These are phyloP conservation scores for Sordariomycetes sp. DNA, from an alignment of 2,329 filamentous ascomycete genomes.

Conservation along the genomic window DNA sequence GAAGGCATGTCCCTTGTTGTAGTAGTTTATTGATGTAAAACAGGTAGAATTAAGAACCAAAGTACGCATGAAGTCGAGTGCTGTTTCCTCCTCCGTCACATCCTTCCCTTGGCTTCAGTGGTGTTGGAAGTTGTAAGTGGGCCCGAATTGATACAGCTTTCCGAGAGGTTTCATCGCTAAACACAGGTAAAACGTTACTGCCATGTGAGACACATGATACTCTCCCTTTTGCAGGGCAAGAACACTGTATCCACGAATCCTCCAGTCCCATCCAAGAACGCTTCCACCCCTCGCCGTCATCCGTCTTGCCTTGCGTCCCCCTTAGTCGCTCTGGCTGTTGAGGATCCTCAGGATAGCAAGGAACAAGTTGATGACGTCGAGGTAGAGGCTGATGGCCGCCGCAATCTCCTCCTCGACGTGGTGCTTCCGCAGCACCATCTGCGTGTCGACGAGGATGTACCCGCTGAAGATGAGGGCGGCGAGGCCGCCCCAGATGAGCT, in stretches of 20 bases:
- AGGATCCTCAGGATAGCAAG: constrained; percentile 88
- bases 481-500: constrained; percentile 74
- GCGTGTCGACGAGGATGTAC: constrained; percentile 94
- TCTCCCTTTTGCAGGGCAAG: too few species aligned
- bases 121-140: too few species aligned
- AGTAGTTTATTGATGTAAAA: neutral
- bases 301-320: neutral
- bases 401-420: constrained; percentile 98
- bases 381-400: constrained; percentile 84
- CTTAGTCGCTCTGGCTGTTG: constrained; percentile 74
- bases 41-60: neutral
- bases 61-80: neutral
- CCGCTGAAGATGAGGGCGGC: constrained; percentile 81
- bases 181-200: too few species aligned
- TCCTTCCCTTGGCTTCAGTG: too few species aligned
- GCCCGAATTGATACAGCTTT: too few species aligned
- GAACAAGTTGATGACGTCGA: constrained; percentile 96
- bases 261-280: too few species aligned
- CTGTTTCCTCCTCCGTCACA: neutral
- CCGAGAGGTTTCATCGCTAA: too few species aligned
- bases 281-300: too few species aligned
- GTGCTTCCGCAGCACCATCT: constrained; percentile 88
- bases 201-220: too few species aligned
- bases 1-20: neutral
- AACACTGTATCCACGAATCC: too few species aligned